Conservation (phyloP, 805 yeast species). For the Wickerhamiella domercqiae region DNA sequence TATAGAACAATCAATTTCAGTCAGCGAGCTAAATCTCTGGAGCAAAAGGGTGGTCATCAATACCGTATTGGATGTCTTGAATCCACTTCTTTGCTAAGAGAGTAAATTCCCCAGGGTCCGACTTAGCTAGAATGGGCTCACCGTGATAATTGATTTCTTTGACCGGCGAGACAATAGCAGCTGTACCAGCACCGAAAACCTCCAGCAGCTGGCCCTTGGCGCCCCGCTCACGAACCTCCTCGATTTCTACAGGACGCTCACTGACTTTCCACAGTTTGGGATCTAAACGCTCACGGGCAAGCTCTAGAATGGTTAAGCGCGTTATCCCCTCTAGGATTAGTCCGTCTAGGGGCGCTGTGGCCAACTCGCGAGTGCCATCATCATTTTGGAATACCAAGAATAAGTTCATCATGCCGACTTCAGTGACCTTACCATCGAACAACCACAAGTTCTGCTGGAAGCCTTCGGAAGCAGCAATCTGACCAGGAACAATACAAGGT, state of each 20-base stretch:
- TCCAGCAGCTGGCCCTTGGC: constrained; percentile 72
- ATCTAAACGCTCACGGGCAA: constrained; percentile 64
- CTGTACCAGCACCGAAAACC: constrained; percentile 96
- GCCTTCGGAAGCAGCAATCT: constrained; percentile 79
- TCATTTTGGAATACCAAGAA: constrained; percentile 70
- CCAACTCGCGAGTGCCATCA: constrained; percentile 75
- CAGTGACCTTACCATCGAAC: constrained; percentile 77
- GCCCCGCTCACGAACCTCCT: constrained; percentile 67
- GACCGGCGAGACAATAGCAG: constrained; percentile 92
- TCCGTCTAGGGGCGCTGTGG: constrained; percentile 94
- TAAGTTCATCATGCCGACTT: constrained; percentile 96
- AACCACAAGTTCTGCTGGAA: constrained; percentile 94
- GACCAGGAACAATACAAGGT: constrained; percentile 82
- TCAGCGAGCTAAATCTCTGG: constrained; percentile 7
- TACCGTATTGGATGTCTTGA: constrained; percentile 80
- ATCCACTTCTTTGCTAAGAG: constrained; percentile 70
- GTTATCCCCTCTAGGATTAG: constrained; percentile 95
- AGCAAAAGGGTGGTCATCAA: constrained; percentile 38
- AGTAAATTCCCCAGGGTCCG: constrained; percentile 47
- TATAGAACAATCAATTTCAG: too few relatives aligned
- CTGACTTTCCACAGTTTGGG: constrained; percentile 63
- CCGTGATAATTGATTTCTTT: constrained; percentile 73
- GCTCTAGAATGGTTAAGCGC: constrained; percentile 68
- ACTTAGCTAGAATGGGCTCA: constrained; percentile 29
- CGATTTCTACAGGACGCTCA: constrained; percentile 73